Conservation (phyloP, 2,329 filamentous ascomycete genomes). For the Cladophialophora immunda region DNA sequence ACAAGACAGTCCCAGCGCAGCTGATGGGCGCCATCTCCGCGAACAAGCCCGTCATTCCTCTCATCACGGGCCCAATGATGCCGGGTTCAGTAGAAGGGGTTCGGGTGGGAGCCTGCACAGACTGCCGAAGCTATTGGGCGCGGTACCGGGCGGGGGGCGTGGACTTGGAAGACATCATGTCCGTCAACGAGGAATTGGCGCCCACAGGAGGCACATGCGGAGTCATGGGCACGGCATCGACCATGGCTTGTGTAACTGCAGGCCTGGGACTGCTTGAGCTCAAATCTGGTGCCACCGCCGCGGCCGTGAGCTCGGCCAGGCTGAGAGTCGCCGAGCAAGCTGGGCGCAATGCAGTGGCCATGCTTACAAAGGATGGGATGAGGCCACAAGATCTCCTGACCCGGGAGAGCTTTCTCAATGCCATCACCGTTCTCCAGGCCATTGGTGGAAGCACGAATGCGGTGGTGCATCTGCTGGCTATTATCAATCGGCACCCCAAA, state of each 20-base stretch:
- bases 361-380: conserved; percentile 56
- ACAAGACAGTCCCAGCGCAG: conserved; percentile 78
- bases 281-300: conserved; percentile 58
- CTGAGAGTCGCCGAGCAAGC: conserved; percentile 64
- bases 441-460: conserved; percentile 67
- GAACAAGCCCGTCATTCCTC: conserved; percentile 73
- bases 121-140: conserved; percentile 79
- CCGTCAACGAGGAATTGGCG: conserved; percentile 75
- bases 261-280: conserved; percentile 64
- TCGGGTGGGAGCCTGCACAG: conserved; percentile 76
- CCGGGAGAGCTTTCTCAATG: conserved; percentile 64
- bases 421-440: conserved; percentile 63
- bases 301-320: conserved; percentile 62
- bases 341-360: conserved; percentile 58
- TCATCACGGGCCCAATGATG: conserved; percentile 79
- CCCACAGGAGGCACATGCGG: conserved; percentile 68
- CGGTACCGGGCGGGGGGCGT: conserved; percentile 70
- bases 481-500: conserved; percentile 62
- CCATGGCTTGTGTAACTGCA: conserved; percentile 64
- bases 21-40: conserved; percentile 79
- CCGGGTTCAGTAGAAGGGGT: conserved; percentile 69
- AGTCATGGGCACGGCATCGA: conserved; percentile 67
- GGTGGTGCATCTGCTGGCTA: conserved; percentile 64
- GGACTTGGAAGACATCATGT: conserved; percentile 75
- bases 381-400: conserved; percentile 64